Evolutionary conservation across 1,284 basidiomycete genomes (phyloP).

Genomic region (Vanrija sp.): DNA sequence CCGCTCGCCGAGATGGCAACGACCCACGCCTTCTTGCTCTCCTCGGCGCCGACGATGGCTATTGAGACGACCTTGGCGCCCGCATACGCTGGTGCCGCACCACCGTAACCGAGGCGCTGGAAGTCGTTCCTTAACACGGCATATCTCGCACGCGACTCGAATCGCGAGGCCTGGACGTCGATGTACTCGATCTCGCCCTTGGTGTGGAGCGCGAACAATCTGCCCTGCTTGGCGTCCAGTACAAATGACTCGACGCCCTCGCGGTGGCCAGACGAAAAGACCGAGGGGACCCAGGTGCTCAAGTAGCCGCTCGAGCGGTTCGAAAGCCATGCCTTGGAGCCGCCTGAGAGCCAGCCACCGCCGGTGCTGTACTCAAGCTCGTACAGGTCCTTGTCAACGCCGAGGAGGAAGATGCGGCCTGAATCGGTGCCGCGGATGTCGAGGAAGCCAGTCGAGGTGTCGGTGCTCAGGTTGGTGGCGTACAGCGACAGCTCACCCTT

Average conservation of each 20-base stretch:
- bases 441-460: slow-evolving; percentile 69
- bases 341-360: slow-evolving; percentile 75
- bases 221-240: slow-evolving; percentile 34
- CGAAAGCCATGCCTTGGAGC: slow-evolving; percentile 51
- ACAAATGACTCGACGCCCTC: slow-evolving; percentile 44
- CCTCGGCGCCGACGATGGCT: slow-evolving; percentile 41
- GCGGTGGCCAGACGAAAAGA: slow-evolving; percentile 5
- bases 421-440: slow-evolving; percentile 72
- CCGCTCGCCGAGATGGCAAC: slow-evolving; percentile 70
- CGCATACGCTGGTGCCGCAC: slow-evolving; percentile 7
- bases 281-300: slow-evolving; percentile 30
- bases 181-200: slow-evolving; percentile 33
- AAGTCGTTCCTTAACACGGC: slow-evolving; percentile 22
- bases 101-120: slow-evolving; percentile 12
- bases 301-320: slow-evolving; percentile 34
- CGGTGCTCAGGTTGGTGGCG: slow-evolving; percentile 79
- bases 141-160: slow-evolving; percentile 26
- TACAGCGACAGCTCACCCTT: slow-evolving; percentile 74
- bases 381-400: slow-evolving; percentile 82
- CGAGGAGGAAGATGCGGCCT: slow-evolving; percentile 88
- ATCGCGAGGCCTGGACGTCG: slow-evolving; percentile 31
- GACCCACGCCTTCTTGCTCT: slow-evolving; percentile 60
- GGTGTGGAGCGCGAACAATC: slow-evolving; percentile 38
- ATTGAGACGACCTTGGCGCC: slow-evolving; percentile 40
- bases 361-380: slow-evolving; percentile 89